Evolutionary conservation across 495 filamentous ascomycete genomes (phyloP), one percentile per base, ranked within the genome.

Genomic region (Podospora appendiculata): DNA sequence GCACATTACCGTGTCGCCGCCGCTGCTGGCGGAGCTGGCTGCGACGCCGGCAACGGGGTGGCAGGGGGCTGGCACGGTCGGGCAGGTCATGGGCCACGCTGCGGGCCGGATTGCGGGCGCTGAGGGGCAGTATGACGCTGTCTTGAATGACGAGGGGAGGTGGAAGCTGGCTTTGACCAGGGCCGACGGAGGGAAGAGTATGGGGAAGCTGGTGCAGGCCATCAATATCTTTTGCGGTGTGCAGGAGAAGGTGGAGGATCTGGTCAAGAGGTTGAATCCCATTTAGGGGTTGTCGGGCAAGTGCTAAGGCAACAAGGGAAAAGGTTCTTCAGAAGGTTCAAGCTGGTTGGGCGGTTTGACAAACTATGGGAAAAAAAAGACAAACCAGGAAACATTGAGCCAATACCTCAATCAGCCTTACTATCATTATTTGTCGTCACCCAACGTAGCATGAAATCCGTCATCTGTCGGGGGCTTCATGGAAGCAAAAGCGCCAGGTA

Each of bases 181-280:
- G 16, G 70, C 73, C 43, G 57, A 69, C 1, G 63, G 67, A 33
- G 80, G 80, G 0, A 69, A 70, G 38, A 73, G 72, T 14, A 75
- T 79, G 62, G 62, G 58, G 16, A 83, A 81, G 63, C 55, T 79
- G 55, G 76, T 62, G 12, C 71, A 82, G 73, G 81, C 82, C 13
- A 68, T 87, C 41, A 78, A 80, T 56, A 79, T 82, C 33, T 84
- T 86, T 62, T 76, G 73, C 16, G 74, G 80, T 14, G 78, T 79
- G 69, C 81, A 86, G 57, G 69, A 78, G 39, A 71, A 66, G 47
- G 45, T 83, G 14, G 78, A 80, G 54, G 61, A 54, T 32, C 47
- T 81, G 32, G 71, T 77, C 58, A 54, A 58, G 57, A 19, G 19
- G 45, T 17, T 43, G 19, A 52, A 57, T 41, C 34, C 12, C 0